A percentile compares a stretch with the other conserved stretches of the same genome.
Evolutionary conservation across 78 protist genomes (phyloP).

Genomic region (Cyanophora paradoxa): DNA sequence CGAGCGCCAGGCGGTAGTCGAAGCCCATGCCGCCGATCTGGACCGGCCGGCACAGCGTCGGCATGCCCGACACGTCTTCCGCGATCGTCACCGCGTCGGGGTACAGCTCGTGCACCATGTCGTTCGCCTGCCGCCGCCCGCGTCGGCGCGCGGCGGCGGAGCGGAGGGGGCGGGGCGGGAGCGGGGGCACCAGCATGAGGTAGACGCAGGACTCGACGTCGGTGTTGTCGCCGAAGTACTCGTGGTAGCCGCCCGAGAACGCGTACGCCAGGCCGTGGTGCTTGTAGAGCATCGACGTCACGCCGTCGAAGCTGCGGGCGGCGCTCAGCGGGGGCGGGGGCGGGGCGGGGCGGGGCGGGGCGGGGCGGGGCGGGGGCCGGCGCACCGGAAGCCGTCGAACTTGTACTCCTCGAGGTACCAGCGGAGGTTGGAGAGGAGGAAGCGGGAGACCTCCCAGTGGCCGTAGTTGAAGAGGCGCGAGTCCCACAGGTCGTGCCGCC

Average conservation of each 20-base stretch:
- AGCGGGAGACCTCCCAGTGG: conserved; percentile 63
- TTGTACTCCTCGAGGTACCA: conserved; percentile 66
- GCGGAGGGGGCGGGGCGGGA: too few species aligned
- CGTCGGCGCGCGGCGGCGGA: too few species aligned
- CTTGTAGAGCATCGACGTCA: conserved; percentile 77
- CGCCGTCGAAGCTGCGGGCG: conserved; percentile 82
- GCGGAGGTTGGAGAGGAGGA: conserved; percentile 78
- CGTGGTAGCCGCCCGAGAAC: conserved; percentile 61
- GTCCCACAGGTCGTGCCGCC: conserved; percentile 53
- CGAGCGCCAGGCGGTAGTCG: conserved; percentile 67
- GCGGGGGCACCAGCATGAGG: conserved; percentile 62
- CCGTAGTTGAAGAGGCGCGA: conserved; percentile 85
- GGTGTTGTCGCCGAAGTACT: conserved; percentile 70
- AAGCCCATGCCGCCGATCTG: conserved; percentile 88
- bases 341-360: too few species aligned
- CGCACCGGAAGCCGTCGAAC: conserved; percentile 93
- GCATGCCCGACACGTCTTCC: conserved; percentile 70
- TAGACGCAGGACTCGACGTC: conserved; percentile 77
- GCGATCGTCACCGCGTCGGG: conserved; percentile 18
- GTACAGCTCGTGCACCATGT: neutral
- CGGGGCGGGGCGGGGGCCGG: too few species aligned
- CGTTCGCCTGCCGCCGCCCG: conserved; percentile 10
- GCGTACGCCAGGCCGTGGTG: conserved; percentile 73
- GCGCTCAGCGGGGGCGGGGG: too few species aligned
- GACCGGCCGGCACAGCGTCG: conserved; percentile 70